These are phyloP conservation scores for Leonotis leonurus DNA, from an alignment of 257 asterid genomes.

Conservation along the genomic window DNA sequence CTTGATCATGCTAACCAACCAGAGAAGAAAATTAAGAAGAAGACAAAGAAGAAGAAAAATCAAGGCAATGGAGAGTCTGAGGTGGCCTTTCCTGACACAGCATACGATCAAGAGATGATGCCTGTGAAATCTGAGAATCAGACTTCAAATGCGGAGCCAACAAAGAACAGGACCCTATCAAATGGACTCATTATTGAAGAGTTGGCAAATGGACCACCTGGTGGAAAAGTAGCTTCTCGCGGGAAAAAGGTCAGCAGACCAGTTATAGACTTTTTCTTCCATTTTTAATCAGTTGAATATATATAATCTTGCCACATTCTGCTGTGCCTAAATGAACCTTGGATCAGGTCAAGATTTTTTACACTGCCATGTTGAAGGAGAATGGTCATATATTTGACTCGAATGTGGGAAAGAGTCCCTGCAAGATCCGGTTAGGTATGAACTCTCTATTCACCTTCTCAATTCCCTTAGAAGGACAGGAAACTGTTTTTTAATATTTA, in stretches of 20 bases:
- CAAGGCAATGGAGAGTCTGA: slow-evolving; percentile 16
- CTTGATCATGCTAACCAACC: slow-evolving; percentile 25
- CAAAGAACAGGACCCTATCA: slow-evolving; percentile 47
- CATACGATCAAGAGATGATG: slow-evolving; percentile 27
- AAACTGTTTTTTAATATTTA: not conserved
- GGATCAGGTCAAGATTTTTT: slow-evolving; percentile 65
- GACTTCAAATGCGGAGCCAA: slow-evolving; percentile 17
- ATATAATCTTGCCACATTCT: not conserved
- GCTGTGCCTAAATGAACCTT: slow-evolving; percentile 11
- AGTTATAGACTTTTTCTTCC: not conserved
- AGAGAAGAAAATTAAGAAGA: slow-evolving; percentile 45
- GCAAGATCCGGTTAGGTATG: slow-evolving; percentile 69
- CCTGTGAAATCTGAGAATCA: slow-evolving; percentile 23
- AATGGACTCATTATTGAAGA: slow-evolving; percentile 79
- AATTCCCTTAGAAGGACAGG: not conserved
- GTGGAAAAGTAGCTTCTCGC: slow-evolving; percentile 65
- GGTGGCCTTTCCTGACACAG: slow-evolving; percentile 16
- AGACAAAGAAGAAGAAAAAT: slow-evolving; percentile 39
- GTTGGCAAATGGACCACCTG: slow-evolving; percentile 54
- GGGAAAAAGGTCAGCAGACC: slow-evolving; percentile 51
- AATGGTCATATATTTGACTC: slow-evolving; percentile 52
- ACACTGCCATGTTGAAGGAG: slow-evolving; percentile 64
- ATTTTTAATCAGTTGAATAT: slow-evolving; percentile 5
- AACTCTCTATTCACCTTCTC: not conserved
- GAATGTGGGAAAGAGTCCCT: slow-evolving; percentile 51